Conservation (phyloP, 176 grass and related monocot species). For the Musa acuminata region DNA sequence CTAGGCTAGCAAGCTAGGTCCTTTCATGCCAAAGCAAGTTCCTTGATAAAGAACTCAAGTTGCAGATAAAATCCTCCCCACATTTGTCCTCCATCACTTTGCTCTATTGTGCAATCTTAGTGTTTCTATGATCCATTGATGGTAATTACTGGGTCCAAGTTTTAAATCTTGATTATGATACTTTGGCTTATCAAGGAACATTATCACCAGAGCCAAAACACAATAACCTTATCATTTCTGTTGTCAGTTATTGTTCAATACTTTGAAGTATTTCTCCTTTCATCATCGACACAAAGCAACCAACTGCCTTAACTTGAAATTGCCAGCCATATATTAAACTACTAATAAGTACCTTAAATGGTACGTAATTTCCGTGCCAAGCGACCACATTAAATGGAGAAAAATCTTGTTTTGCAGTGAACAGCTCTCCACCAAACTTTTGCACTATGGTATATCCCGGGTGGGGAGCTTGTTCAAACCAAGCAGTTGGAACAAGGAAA, state of each 20-base stretch:
- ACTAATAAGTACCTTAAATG: constrained; percentile 58
- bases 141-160: too few relatives aligned
- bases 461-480: constrained; percentile 56
- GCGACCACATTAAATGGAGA: constrained; percentile 91
- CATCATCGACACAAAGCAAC: background rate
- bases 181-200: background rate
- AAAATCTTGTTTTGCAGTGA: constrained; percentile 84
- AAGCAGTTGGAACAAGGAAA: constrained; percentile 74
- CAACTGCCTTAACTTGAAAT: background rate
- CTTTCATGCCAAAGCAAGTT: background rate
- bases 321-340: background rate
- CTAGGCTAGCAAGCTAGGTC: background rate
- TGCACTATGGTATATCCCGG: constrained; percentile 69
- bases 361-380: constrained; percentile 95
- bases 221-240: background rate
- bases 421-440: constrained; percentile 80
- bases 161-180: background rate
- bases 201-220: background rate
- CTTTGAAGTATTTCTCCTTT: background rate
- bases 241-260: background rate
- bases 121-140: background rate
- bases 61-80: background rate
- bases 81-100: background rate
- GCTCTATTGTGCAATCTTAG: background rate
- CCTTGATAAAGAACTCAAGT: background rate